Percentiles rank a stretch among this genome's conserved stretches.
Conservation (phyloP, 2,329 filamentous ascomycete species). For the Cytospora chrysosperma region DNA sequence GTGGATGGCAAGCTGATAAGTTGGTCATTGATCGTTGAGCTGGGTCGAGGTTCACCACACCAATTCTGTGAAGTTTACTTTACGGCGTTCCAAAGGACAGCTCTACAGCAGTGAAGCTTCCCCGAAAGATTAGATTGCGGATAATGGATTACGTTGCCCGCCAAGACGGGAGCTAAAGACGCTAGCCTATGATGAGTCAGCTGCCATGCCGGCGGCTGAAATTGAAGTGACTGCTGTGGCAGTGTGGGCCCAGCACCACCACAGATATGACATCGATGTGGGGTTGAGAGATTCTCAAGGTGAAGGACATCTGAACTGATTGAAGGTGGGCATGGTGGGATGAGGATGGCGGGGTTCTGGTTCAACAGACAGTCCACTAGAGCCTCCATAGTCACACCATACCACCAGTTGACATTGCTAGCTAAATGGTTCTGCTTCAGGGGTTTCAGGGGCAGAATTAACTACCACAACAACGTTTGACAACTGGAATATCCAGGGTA, state of each 20-base stretch:
- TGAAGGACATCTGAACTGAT: not conserved
- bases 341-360: not conserved
- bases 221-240: not conserved
- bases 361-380: not conserved
- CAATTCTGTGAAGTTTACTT: not conserved
- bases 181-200: not conserved
- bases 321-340: not conserved
- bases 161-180: conserved; percentile 24
- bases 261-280: not conserved
- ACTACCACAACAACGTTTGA: not conserved
- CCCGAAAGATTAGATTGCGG: conserved; percentile 21
- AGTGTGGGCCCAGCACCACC: not conserved
- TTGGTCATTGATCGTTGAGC: conserved; percentile 27
- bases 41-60: conserved; percentile 8
- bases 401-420: conserved; percentile 3
- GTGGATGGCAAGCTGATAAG: conserved; percentile 18
- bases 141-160: conserved; percentile 6
- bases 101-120: conserved; percentile 18
- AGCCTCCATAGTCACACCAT: conserved; percentile 13
- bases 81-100: conserved; percentile 18
- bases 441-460: not conserved
- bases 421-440: not conserved
- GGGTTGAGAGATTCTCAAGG: not conserved
- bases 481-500: not conserved
- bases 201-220: not conserved